A percentile compares a stretch with the other conserved stretches of the same genome.
These are phyloP conservation scores for Fonsecaea pugnacius DNA, from an alignment of 2,329 filamentous ascomycete genomes.

Conservation along the genomic window DNA sequence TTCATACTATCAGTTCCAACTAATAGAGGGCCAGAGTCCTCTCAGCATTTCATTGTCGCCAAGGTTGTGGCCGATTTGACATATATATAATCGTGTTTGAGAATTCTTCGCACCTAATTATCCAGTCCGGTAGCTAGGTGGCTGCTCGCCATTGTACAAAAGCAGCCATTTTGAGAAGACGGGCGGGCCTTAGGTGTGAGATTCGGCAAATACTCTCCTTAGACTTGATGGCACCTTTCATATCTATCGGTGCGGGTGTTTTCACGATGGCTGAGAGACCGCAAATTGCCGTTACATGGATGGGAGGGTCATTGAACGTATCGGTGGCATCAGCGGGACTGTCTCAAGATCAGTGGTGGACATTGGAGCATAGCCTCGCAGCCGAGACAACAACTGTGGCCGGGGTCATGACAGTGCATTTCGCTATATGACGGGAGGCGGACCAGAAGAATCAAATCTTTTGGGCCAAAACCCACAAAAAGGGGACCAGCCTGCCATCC, in stretches of 20 bases:
- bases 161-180: not conserved
- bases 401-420: not conserved
- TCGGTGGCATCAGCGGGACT: not conserved
- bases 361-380: not conserved
- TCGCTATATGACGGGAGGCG: not conserved
- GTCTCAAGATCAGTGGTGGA: not conserved
- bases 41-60: not conserved
- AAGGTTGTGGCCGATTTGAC: not conserved
- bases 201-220: not conserved
- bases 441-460: constrained; percentile 6
- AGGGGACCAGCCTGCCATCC: constrained; percentile 32
- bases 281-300: not conserved
- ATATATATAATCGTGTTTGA: not conserved
- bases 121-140: not conserved
- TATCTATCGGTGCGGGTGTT: not conserved
- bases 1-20: too few relatives aligned
- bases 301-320: not conserved
- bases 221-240: not conserved
- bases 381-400: not conserved
- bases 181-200: not conserved
- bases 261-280: not conserved
- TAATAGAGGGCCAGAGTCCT: not conserved
- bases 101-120: too few relatives aligned
- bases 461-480: constrained; percentile 32
- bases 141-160: not conserved